Conservation (phyloP, 306 rosid species). For the Pterocarpus santalinus region DNA sequence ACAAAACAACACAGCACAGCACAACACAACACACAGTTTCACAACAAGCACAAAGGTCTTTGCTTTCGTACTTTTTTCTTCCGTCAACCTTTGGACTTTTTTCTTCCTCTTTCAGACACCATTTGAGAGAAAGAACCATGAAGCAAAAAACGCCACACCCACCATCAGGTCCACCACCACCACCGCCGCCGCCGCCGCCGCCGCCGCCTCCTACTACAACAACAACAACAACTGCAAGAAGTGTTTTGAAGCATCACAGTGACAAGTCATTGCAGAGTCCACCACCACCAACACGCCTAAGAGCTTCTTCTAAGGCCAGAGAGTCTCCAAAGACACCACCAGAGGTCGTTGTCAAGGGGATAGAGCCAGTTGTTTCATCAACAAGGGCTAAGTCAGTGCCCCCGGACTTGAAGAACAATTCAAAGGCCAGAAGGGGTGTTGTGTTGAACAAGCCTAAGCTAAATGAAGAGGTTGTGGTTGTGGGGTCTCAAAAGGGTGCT, state of each 20-base stretch:
- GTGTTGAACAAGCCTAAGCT: conserved; percentile 56
- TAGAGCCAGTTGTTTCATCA: conserved; percentile 37
- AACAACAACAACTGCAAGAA: not conserved
- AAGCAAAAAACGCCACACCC: conserved; percentile 54
- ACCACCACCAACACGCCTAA: conserved; percentile 53
- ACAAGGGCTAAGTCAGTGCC: conserved; percentile 62
- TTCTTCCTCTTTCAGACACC: conserved; percentile 43
- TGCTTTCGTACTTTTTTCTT: not conserved
- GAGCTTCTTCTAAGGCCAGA: conserved; percentile 61
- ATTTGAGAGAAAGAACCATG: conserved; percentile 43
- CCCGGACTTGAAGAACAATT: conserved; percentile 58
- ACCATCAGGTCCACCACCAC: not conserved
- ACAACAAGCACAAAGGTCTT: conserved; percentile 16
- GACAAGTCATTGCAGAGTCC: conserved; percentile 51
- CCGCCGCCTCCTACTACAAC: conserved; percentile 25
- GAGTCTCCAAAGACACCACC: conserved; percentile 63
- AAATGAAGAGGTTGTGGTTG: conserved; percentile 51
- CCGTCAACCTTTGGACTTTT: not conserved
- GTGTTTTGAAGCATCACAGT: conserved; percentile 36
- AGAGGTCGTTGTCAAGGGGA: conserved; percentile 39
- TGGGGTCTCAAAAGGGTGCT: conserved; percentile 60
- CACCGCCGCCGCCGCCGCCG: conserved; percentile 1
- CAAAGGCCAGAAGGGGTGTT: conserved; percentile 58
- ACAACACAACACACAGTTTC: not conserved
- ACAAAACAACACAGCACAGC: not conserved